Percentiles rank a stretch among this genome's conserved stretches.
These are phyloP conservation scores for Melanomma pulvis-pyrius DNA, from an alignment of 495 filamentous ascomycete genomes.

Conservation along the genomic window DNA sequence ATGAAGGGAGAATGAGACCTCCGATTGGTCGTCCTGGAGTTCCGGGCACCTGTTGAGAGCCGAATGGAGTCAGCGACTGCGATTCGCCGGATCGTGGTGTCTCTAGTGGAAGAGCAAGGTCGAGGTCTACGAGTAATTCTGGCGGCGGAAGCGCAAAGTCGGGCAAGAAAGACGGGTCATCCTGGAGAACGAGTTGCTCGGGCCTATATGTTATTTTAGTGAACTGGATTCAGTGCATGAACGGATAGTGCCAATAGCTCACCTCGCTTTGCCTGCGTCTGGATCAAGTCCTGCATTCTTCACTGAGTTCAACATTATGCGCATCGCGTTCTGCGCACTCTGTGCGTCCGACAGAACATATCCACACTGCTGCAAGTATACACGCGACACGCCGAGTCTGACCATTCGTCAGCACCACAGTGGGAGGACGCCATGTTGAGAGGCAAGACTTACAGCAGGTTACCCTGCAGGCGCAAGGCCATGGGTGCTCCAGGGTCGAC, in stretches of 20 bases:
- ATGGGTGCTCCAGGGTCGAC: conserved; percentile 82
- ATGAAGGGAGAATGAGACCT: conserved; percentile 40
- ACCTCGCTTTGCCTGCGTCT: conserved; percentile 74
- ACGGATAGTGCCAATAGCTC: conserved; percentile 32
- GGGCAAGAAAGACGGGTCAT: conserved; percentile 86
- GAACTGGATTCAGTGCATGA: conserved; percentile 6
- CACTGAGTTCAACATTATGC: conserved; percentile 60
- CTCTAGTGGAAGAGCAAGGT: conserved; percentile 50
- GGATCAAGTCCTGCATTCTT: conserved; percentile 65
- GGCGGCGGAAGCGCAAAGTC: conserved; percentile 57
- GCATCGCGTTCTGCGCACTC: conserved; percentile 72
- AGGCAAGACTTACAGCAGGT: conserved; percentile 63
- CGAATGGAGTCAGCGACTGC: conserved; percentile 30
- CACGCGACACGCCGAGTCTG: conserved; percentile 79
- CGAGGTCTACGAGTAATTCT: conserved; percentile 56
- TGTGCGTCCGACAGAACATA: conserved; percentile 84
- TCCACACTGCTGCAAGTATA: conserved; percentile 82
- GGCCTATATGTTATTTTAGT: conserved; percentile 56
- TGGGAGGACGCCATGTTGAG: not conserved
- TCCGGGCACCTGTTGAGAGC: conserved; percentile 7
- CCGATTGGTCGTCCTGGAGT: conserved; percentile 38
- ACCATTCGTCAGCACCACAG: not conserved
- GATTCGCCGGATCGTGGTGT: conserved; percentile 45
- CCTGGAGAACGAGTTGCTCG: conserved; percentile 74
- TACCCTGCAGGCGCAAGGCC: conserved; percentile 89